Evolutionary conservation across 1,284 basidiomycete genomes (phyloP).

Genomic region (Apiotrichum domesticum): DNA sequence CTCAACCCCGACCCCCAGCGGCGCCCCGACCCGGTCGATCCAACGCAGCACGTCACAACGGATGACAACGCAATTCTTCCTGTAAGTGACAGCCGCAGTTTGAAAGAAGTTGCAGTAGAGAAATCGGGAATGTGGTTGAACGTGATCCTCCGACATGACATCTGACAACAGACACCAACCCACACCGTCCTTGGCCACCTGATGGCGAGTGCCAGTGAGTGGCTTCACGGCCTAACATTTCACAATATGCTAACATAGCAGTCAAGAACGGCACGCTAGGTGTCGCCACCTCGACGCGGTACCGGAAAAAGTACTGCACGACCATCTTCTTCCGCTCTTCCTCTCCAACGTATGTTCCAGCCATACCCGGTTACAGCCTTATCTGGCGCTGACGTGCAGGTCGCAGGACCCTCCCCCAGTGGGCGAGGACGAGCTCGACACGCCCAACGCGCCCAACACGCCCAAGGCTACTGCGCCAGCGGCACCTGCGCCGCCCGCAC

Average conservation of each 20-base stretch:
- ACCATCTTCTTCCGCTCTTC: constrained; percentile 54
- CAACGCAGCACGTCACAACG: constrained; percentile 39
- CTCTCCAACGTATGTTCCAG: background rate
- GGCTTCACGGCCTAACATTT: background rate
- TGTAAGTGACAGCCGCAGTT: background rate
- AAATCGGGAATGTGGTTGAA: too few species aligned
- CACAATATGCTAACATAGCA: constrained; percentile 46
- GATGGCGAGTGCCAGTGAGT: constrained; percentile 56
- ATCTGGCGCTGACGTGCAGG: background rate
- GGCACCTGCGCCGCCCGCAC: too few species aligned
- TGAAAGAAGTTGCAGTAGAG: too few species aligned
- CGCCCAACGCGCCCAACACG: background rate
- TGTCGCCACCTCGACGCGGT: constrained; percentile 87
- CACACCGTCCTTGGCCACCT: constrained; percentile 95
- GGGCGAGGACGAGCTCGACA: background rate
- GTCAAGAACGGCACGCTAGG: constrained; percentile 91
- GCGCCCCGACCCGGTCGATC: constrained; percentile 19
- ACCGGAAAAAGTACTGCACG: constrained; percentile 79
- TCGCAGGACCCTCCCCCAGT: background rate
- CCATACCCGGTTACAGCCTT: too few species aligned
- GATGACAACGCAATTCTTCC: constrained; percentile 91
- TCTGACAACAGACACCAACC: constrained; percentile 59
- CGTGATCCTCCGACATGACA: background rate
- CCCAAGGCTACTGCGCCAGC: background rate
- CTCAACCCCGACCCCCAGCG: constrained; percentile 59